Evolutionary conservation across 2,329 filamentous ascomycete genomes (phyloP).

Genomic region (Botrytis aclada): DNA sequence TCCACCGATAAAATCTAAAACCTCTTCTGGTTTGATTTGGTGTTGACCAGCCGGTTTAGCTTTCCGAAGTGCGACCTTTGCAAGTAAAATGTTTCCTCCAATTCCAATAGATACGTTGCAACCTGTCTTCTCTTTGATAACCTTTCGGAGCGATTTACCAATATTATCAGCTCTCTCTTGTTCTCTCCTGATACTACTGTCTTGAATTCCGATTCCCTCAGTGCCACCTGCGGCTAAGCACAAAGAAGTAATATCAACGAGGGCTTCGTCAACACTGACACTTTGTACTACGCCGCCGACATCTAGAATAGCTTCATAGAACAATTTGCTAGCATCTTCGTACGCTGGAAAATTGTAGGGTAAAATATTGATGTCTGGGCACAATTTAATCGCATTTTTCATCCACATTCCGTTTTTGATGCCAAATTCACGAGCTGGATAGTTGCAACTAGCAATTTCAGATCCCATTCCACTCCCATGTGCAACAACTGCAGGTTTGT

Average conservation of each 20-base stretch:
- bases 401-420: constrained; percentile 99
- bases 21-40: constrained; percentile 78
- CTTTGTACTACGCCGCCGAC: constrained; percentile 86
- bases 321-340: constrained; percentile 82
- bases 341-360: constrained; percentile 95
- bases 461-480: constrained; percentile 82
- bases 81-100: constrained; percentile 83
- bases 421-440: constrained; percentile 79
- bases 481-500: constrained; percentile 84
- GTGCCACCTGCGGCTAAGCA: constrained; percentile 65
- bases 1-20: constrained; percentile 71
- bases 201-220: constrained; percentile 60
- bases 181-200: constrained; percentile 71
- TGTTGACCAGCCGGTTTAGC: constrained; percentile 94
- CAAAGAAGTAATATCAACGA: constrained; percentile 75
- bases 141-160: constrained; percentile 64
- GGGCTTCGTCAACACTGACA: constrained; percentile 92
- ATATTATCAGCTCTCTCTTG: constrained; percentile 75
- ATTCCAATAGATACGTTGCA: constrained; percentile 93
- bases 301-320: constrained; percentile 80
- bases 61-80: constrained; percentile 84
- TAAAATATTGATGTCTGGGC: constrained; percentile 81
- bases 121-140: constrained; percentile 70
- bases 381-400: constrained; percentile 80
- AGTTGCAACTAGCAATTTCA: constrained; percentile 97